Base-by-base conservation (phyloP, 768 basidiomycete species). In the Lactarius trivialis region DNA sequence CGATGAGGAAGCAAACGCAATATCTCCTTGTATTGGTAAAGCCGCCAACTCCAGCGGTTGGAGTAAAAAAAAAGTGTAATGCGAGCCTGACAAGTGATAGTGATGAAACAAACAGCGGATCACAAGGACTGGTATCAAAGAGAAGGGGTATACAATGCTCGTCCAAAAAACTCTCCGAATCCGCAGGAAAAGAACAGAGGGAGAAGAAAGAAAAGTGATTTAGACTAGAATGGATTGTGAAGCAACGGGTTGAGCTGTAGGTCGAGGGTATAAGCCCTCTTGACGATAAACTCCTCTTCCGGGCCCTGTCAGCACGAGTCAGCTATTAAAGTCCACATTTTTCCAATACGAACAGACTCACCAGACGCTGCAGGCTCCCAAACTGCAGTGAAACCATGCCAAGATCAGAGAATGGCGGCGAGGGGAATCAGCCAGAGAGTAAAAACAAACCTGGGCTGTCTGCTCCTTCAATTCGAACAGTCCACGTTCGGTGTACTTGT, bases 311-410 rank as follows among this genome's bases (percentile, higher is more conserved):
- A n/a, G 19, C 39, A 19, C 39, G 39, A n/a, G 39, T 41, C 39
- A 41, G 39, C 39, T 3, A 41, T 0, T 3, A 41, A 41, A 7
- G n/a, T 9, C 19, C 7, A 9, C 19, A 9, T 41, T n/a, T 19
- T 7, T 41, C 39, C 19, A 3, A 19, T 19, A n/a, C 39, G 39
- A 41, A 41, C 19, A 17, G 24, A 61, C 60, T 57, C 26, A 61
- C 60, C 55, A 61, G 21, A 43, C 21, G 19, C 19, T 26, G 37
- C 15, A 61, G 19, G 2, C 60, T 43, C 39, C 56, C 60, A 9
- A 56, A 32, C 55, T 61, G 41, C 14, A 36, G 7, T 4, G 4
- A n/a, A n/a, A n/a, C n/a, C 34, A 7, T 12, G 34, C 34, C 9
- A 34, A 34, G 34, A 34, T 34, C 34, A 34, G 34, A 11, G 4